Base-by-base conservation (phyloP, 1,284 basidiomycete genomes). In the Trichosporon asahii region DNA sequence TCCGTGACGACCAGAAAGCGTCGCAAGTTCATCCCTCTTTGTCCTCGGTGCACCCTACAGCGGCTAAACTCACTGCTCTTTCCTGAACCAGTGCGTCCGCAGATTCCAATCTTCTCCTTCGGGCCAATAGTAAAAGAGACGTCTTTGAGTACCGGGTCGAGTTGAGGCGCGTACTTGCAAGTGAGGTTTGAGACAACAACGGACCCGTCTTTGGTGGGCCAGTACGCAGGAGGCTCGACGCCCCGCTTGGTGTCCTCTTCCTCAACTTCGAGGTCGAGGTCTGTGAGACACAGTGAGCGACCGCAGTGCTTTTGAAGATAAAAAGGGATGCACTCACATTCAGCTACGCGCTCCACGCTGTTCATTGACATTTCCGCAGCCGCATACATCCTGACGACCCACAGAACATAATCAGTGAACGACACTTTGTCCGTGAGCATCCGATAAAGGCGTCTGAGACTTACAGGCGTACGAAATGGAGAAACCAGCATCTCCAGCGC, bases 81-180 rank as follows among this genome's bases (percentile, higher is more conserved):
- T 2, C 81, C 84, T 72, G 77, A 79, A 40, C 85, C 86, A 0
- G 86, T 87, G 15, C 86, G 76, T 3, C 87, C 87, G 49, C 86
- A 86, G 35, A 88, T 84, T 14, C 86, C 87, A 33, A 88, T 83
- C 74, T 86, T 86, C 72, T 86, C 84, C 25, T 83, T 80, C 0
- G 85, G 83, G 2, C 78, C 79, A 46, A 87, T 84, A 5, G 76
- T 79, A 74, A 88, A 87, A 7, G 80, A 80, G 9, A 88, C 83
- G 29, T 80, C 79, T 65, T 84, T 81, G 12, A 88, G 79, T 0
- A 87, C 86, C 1, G 85, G 83, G 1, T 85, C 85, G 7, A 86
- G 82, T 70, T 82, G 73, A 7, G 84, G 84, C 0, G 85, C 85
- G 75, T 87, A 87, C 21, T 82, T 78, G 66, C 84, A 83, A 0